phyloP scores from a whole-genome alignment of 2,329 filamentous ascomycete species.

The Pseudocercospora pini-densiflorae region DNA sequence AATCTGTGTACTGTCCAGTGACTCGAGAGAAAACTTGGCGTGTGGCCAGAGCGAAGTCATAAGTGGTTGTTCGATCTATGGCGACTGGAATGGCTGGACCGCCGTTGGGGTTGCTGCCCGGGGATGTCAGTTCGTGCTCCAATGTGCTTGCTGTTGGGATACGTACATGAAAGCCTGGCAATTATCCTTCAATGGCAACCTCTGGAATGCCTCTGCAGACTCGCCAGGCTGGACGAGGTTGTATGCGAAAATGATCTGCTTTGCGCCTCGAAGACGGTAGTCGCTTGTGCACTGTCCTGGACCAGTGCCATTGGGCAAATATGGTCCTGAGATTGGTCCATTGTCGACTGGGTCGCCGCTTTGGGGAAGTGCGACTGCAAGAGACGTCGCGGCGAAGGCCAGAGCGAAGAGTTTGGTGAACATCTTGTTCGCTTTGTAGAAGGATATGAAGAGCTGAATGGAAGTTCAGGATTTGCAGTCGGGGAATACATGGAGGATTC shows the following conservation, averaged over 20 bases:
- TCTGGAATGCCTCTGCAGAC: slow-evolving; percentile 20
- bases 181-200: slow-evolving; percentile 18
- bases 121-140: not conserved
- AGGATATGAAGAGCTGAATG: not conserved
- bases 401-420: not conserved
- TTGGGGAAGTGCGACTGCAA: slow-evolving; percentile 9
- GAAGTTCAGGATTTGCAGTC: not conserved
- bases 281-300: slow-evolving; percentile 17
- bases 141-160: not conserved
- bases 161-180: slow-evolving; percentile 11
- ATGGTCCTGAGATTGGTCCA: slow-evolving; percentile 17
- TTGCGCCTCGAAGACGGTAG: not conserved
- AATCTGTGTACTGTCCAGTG: slow-evolving; percentile 20
- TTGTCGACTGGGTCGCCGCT: slow-evolving; percentile 18
- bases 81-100: slow-evolving; percentile 17
- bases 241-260: slow-evolving; percentile 12
- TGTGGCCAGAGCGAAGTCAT: slow-evolving; percentile 14
- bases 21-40: slow-evolving; percentile 25
- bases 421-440: not conserved
- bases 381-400: not conserved
- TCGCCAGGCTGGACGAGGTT: slow-evolving; percentile 15
- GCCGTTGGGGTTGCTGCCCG: not conserved
- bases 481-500: not conserved
- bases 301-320: slow-evolving; percentile 16
- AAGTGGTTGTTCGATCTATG: slow-evolving; percentile 1